Conservation (phyloP, 2,329 filamentous ascomycete genomes). For the Ophiostoma sp. region DNA sequence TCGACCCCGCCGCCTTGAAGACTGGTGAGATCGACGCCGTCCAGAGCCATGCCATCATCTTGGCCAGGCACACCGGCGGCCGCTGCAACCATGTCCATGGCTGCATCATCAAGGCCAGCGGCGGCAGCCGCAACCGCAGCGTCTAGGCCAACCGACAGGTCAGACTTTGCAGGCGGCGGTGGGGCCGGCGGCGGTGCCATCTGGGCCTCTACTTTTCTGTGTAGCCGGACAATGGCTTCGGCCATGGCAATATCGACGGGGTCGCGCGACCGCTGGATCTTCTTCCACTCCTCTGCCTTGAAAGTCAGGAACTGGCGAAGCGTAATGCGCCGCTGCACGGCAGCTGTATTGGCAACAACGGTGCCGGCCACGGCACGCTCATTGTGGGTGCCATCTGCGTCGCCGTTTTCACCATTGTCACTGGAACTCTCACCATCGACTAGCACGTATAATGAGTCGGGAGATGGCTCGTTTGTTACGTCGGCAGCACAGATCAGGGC, state of each 20-base stretch:
- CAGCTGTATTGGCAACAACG: constrained; percentile 34
- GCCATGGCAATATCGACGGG: constrained; percentile 47
- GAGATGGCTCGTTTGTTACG: constrained; percentile 39
- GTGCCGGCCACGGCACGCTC: constrained; percentile 24
- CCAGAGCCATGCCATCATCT: constrained; percentile 18
- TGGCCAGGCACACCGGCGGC: constrained; percentile 14
- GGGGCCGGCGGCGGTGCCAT: constrained; percentile 37
- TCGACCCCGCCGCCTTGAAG: background rate
- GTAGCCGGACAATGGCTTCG: constrained; percentile 57
- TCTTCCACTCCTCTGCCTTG: constrained; percentile 53
- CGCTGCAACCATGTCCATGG: constrained; percentile 22
- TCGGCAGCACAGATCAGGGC: constrained; percentile 65
- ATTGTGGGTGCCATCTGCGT: background rate
- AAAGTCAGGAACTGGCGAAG: constrained; percentile 55
- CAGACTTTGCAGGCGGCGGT: constrained; percentile 12
- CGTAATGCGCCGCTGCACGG: constrained; percentile 46
- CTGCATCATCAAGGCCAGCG: constrained; percentile 17
- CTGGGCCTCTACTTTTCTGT: constrained; percentile 61
- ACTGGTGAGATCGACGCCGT: constrained; percentile 13
- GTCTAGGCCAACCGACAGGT: constrained; percentile 5
- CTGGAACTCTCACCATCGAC: background rate
- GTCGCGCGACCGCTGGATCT: constrained; percentile 43
- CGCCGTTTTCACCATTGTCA: background rate
- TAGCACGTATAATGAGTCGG: constrained; percentile 27
- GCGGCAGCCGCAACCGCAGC: constrained; percentile 13